phyloP scores from a whole-genome alignment of 768 basidiomycete species.

The Gyrodon lividus region DNA sequence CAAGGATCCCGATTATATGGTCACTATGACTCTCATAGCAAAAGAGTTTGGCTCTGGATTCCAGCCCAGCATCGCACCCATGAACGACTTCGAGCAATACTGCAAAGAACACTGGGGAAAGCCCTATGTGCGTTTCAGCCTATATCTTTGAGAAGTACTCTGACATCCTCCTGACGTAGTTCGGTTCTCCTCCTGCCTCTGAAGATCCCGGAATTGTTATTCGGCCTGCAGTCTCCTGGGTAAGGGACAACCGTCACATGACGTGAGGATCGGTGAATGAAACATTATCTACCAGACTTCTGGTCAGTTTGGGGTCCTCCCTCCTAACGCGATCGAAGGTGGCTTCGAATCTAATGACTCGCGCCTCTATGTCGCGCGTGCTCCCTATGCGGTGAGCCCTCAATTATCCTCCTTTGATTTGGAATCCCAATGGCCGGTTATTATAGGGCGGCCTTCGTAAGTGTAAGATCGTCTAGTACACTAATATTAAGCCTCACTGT shows the following conservation, averaged over 20 bases:
- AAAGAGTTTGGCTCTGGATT: constrained; percentile 1
- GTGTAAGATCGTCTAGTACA: not conserved
- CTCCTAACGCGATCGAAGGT: not conserved
- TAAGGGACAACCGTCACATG: not conserved
- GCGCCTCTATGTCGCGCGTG: not conserved
- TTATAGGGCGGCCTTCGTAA: not conserved
- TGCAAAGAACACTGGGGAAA: not conserved
- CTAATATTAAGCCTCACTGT: not conserved
- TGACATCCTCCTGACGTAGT: not conserved
- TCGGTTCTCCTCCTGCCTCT: not conserved
- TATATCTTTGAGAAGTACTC: not conserved
- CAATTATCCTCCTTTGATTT: not conserved
- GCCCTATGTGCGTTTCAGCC: not conserved
- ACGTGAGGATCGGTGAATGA: not conserved
- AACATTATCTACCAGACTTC: not conserved
- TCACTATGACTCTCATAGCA: not conserved
- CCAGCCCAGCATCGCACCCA: not conserved
- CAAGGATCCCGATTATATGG: not conserved
- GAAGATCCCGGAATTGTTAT: not conserved
- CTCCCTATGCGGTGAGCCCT: not conserved
- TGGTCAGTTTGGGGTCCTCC: not conserved
- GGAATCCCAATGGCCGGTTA: not conserved
- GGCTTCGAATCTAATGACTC: not conserved
- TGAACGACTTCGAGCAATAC: constrained; percentile 3
- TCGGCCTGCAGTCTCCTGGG: not conserved